Conservation (phyloP, 768 basidiomycete genomes). For the Gloeostereum incarnatum region DNA sequence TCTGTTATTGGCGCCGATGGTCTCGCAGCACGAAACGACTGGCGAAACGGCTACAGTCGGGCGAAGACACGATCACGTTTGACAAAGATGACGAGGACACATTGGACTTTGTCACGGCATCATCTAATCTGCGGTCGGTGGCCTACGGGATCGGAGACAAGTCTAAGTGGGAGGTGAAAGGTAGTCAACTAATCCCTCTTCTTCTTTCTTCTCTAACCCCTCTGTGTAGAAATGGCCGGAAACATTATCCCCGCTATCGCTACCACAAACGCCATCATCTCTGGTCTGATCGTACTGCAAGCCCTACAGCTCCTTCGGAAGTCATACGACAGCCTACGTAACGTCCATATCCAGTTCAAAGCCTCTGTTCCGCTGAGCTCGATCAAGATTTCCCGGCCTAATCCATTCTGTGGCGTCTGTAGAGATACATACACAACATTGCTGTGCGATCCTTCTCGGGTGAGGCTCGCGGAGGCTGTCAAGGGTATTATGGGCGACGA, state of each 20-base stretch:
- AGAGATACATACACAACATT: slow-evolving; percentile 74
- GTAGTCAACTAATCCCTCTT: slow-evolving; percentile 24
- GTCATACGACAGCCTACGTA: slow-evolving; percentile 51
- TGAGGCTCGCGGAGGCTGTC: slow-evolving; percentile 68
- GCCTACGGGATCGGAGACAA: slow-evolving; percentile 86
- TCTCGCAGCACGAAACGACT: slow-evolving; percentile 69
- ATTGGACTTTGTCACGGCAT: slow-evolving; percentile 92
- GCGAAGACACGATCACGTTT: slow-evolving; percentile 72
- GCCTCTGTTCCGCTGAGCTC: slow-evolving; percentile 70
- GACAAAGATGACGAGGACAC: slow-evolving; percentile 99
- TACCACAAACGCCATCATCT: slow-evolving; percentile 96
- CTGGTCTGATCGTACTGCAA: slow-evolving; percentile 91
- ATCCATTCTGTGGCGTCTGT: slow-evolving; percentile 76
- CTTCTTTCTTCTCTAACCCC: neutral
- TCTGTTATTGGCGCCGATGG: slow-evolving; percentile 1
- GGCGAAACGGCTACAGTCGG: slow-evolving; percentile 52
- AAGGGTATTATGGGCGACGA: slow-evolving; percentile 53
- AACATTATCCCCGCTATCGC: slow-evolving; percentile 99
- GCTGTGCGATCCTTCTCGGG: slow-evolving; percentile 60
- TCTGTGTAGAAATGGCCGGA: slow-evolving; percentile 84
- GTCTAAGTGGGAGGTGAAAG: slow-evolving; percentile 97
- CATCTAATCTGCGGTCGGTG: slow-evolving; percentile 84
- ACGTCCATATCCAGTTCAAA: slow-evolving; percentile 74
- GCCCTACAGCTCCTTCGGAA: slow-evolving; percentile 76
- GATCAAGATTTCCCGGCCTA: slow-evolving; percentile 59